Evolutionary conservation across 2,329 filamentous ascomycete species (phyloP).

Genomic region (Sclerotinia spermophila): DNA sequence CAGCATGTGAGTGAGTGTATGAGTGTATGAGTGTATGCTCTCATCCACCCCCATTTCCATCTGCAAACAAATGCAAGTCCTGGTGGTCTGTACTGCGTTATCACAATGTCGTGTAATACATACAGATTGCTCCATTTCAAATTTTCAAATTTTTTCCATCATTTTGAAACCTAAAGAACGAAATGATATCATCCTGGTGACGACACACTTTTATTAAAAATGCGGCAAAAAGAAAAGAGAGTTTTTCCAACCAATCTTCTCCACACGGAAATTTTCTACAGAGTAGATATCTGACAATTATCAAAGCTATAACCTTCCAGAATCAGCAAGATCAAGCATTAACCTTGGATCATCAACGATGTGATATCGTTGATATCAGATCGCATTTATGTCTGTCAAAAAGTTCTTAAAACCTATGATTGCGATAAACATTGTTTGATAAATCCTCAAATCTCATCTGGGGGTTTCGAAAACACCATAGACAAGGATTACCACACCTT

Average conservation of each 20-base stretch:
- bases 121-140: not conserved
- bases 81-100: no score
- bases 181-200: not conserved
- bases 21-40: not conserved
- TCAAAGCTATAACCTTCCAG: not conserved
- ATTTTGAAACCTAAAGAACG: no score
- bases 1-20: not conserved
- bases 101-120: not conserved
- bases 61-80: not conserved
- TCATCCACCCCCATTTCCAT: not conserved
- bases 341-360: not conserved
- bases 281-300: not conserved
- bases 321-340: not conserved
- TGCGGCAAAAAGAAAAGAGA: not conserved
- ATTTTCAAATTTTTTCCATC: no score
- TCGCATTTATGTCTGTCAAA: not conserved
- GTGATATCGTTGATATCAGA: no score
- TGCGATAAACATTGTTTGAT: not conserved
- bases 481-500: slow-evolving; percentile 5
- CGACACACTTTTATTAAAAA: not conserved
- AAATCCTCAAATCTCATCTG: not conserved
- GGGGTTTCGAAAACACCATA: not conserved
- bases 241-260: not conserved
- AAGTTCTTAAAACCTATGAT: no score
- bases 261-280: not conserved